Percentiles rank a stretch among this genome's conserved stretches.
phyloP scores from a whole-genome alignment of 495 filamentous ascomycete genomes.

The Penicillium coffeae region DNA sequence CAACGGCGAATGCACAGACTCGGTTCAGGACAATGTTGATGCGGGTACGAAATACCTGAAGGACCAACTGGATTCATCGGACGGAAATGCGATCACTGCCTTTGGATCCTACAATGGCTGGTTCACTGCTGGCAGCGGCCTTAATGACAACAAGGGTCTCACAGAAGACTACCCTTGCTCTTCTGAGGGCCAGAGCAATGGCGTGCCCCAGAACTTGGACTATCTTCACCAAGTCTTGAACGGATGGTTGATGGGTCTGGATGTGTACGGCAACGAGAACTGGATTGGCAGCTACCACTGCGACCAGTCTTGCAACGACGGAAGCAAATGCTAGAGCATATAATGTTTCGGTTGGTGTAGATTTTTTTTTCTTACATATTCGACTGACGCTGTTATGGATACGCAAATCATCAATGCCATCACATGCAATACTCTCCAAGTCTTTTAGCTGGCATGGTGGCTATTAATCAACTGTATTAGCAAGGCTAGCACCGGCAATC shows the following conservation, averaged over 20 bases:
- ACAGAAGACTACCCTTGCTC: slow-evolving; percentile 32
- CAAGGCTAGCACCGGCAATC: too few relatives aligned
- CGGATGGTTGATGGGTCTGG: slow-evolving; percentile 27
- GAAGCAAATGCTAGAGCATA: slow-evolving; percentile 14
- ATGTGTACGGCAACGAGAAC: slow-evolving; percentile 25
- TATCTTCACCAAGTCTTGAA: slow-evolving; percentile 31
- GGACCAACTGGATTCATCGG: slow-evolving; percentile 14
- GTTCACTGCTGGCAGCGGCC: slow-evolving; percentile 23
- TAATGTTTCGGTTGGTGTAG: too few relatives aligned
- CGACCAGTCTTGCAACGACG: slow-evolving; percentile 13
- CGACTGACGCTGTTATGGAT: too few relatives aligned
- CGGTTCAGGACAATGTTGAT: slow-evolving; percentile 32
- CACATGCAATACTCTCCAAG: too few relatives aligned
- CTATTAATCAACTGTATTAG: too few relatives aligned
- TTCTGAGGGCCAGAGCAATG: slow-evolving; percentile 24
- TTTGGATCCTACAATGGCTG: slow-evolving; percentile 33
- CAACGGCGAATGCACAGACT: slow-evolving; percentile 27
- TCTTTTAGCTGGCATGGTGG: too few relatives aligned
- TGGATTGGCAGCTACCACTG: slow-evolving; percentile 25
- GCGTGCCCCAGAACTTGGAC: slow-evolving; percentile 29
- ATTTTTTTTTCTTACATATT: too few relatives aligned
- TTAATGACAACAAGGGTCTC: slow-evolving; percentile 21
- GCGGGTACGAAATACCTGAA: slow-evolving; percentile 29
- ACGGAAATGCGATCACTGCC: slow-evolving; percentile 28
- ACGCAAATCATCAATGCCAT: too few relatives aligned